Conservation (phyloP, 805 yeast species). For the Candida anglica region DNA sequence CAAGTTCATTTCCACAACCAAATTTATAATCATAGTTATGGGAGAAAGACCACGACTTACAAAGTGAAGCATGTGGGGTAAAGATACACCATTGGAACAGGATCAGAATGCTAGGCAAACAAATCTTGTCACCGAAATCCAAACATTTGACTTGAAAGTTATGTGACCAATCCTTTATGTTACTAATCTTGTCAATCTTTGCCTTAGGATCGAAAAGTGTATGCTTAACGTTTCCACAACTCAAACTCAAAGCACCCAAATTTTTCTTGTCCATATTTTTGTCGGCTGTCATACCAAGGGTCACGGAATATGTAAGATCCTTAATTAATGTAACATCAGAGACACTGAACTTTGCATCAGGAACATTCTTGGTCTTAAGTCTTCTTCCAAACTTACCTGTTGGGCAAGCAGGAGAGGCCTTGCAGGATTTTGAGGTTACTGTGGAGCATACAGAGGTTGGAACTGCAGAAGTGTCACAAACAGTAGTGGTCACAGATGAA, state of each 20-base stretch:
- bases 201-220: neutral
- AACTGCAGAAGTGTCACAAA: too few species aligned
- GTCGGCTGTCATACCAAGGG: neutral
- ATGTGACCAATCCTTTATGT: neutral
- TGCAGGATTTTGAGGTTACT: too few species aligned
- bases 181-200: neutral
- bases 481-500: too few species aligned
- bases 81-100: constrained; percentile 1
- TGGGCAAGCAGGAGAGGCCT: too few species aligned
- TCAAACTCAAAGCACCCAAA: neutral
- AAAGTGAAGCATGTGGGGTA: neutral
- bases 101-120: constrained; percentile 3
- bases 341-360: neutral
- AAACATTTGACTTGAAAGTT: neutral
- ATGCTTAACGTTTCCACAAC: neutral
- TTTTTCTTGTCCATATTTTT: neutral
- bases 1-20: constrained; percentile 1
- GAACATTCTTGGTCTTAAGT: neutral
- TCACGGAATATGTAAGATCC: neutral
- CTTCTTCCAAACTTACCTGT: too few species aligned
- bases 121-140: constrained; percentile 1
- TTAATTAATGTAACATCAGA: neutral
- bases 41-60: neutral
- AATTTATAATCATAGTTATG: neutral
- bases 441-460: too few species aligned